Base-by-base conservation (phyloP, 1,139 yeast species). In the Meyerozyma carpophila region DNA sequence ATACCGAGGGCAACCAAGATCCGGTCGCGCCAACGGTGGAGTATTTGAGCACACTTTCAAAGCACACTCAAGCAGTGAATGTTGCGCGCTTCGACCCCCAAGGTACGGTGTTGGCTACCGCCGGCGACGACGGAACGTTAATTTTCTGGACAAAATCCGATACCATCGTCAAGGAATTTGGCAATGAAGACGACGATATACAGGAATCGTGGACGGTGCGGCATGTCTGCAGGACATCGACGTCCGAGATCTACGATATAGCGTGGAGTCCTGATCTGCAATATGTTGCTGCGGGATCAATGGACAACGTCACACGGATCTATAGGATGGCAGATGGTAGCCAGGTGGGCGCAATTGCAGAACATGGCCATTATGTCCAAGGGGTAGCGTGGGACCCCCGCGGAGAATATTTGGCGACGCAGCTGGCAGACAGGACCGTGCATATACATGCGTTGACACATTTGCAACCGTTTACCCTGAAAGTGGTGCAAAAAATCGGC, bases 341-440 rank as follows among this genome's bases (percentile, higher is more conserved):
- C 39, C 75, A 84, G 53, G 71, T 88, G 1, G 66, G 75, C 11
- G 82, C 83, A 45, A 66, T 85, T 41, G 77, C 81, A 3, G 89
- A 87, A 50, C 98, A 93, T 61, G 68, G 70, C 32, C 97, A 91
- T 58, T 91, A 88, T 56, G 94, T 93, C 2, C 99, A 93, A 62
- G 99, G 99, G 3, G 93, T 93, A 4, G 75, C 84, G 0, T 93
- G 98, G 98, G 98, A 93, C 60, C 98, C 98, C 3, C 57, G 70
- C 45, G 81, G 84, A 47, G 81, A 84, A 54, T 89, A 64, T 54
- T 63, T 93, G 16, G 89, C 91, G 1, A 86, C 96, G 6, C 97
- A 91, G 59, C 82, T 94, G 21, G 95, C 96, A 3, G 98, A 94
- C 62, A 68, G 96, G 46, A 75, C 90, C 2, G 83, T 91, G 14